Percentiles rank a stretch among this genome's conserved stretches.
Evolutionary conservation across 441 rosid species (phyloP).

Genomic region (Geranium incanum): DNA sequence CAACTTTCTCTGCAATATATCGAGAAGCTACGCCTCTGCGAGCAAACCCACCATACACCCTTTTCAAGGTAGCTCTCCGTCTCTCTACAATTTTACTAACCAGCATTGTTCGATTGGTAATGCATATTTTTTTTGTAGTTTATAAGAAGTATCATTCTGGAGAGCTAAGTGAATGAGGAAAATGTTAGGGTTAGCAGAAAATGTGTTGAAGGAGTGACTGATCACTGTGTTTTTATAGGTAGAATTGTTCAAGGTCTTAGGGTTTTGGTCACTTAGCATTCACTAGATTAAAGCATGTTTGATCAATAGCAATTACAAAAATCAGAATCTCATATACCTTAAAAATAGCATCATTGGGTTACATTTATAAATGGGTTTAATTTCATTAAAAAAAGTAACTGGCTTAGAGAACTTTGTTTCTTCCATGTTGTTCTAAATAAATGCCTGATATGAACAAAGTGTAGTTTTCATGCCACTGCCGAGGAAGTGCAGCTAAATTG

Average conservation of each 20-base stretch:
- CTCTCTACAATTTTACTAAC: background rate
- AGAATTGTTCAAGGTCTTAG: background rate
- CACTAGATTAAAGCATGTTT: background rate
- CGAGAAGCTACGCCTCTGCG: conserved; percentile 27
- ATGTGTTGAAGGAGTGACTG: background rate
- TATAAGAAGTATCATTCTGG: background rate
- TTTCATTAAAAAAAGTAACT: background rate
- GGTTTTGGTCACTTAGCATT: background rate
- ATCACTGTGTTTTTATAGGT: background rate
- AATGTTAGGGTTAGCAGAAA: background rate
- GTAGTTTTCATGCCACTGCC: background rate
- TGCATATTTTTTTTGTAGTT: background rate
- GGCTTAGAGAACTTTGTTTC: background rate
- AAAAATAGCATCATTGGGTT: too few species aligned
- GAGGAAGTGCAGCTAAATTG: conserved; percentile 10
- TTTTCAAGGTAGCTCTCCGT: conserved; percentile 37
- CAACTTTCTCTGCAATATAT: conserved; percentile 19
- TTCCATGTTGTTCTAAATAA: background rate
- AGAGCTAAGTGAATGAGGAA: background rate
- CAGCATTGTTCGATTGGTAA: background rate
- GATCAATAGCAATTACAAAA: background rate
- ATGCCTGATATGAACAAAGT: background rate
- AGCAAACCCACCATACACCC: conserved; percentile 20
- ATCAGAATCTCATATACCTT: background rate
- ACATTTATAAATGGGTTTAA: too few species aligned